Evolutionary conservation across 768 basidiomycete genomes (phyloP).

Genomic region (Auriscalpium orientale): DNA sequence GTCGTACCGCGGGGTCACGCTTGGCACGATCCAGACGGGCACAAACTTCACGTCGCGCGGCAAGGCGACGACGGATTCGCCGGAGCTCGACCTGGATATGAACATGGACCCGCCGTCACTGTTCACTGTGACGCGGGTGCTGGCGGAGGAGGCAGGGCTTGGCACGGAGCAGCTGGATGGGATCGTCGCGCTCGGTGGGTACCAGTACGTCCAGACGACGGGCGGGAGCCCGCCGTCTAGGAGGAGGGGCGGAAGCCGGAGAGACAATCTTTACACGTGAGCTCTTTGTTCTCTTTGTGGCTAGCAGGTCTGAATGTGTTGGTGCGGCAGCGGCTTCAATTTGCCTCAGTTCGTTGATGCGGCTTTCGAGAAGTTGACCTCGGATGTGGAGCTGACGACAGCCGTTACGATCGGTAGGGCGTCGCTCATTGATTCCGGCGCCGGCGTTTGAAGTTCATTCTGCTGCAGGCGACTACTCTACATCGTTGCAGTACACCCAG

Average conservation of each 20-base stretch:
- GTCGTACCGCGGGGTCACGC: constrained; percentile 47
- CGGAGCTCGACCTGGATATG: constrained; percentile 51
- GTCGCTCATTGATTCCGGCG: too few relatives aligned
- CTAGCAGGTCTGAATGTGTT: too few relatives aligned
- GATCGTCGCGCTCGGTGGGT: constrained; percentile 62
- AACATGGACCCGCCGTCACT: constrained; percentile 62
- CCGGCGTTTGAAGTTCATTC: too few relatives aligned
- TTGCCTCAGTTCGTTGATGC: constrained; percentile 53
- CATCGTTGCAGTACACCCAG: constrained; percentile 57
- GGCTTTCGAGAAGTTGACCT: constrained; percentile 57
- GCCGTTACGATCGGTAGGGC: constrained; percentile 49
- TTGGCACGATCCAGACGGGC: constrained; percentile 52
- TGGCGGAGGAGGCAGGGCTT: constrained; percentile 58
- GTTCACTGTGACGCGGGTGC: constrained; percentile 61
- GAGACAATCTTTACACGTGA: constrained; percentile 49
- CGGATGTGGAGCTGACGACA: constrained; percentile 50
- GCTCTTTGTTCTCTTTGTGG: constrained; percentile 11
- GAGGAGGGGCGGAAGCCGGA: constrained; percentile 21
- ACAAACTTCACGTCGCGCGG: constrained; percentile 46
- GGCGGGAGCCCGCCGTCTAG: constrained; percentile 23
- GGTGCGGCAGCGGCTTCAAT: constrained; percentile 43
- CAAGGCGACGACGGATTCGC: constrained; percentile 48
- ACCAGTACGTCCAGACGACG: constrained; percentile 37
- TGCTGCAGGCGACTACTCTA: constrained; percentile 49
- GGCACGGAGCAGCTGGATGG: constrained; percentile 55